Base-by-base conservation (phyloP, 2,329 filamentous ascomycete species). In the Tolypocladium amazonense region DNA sequence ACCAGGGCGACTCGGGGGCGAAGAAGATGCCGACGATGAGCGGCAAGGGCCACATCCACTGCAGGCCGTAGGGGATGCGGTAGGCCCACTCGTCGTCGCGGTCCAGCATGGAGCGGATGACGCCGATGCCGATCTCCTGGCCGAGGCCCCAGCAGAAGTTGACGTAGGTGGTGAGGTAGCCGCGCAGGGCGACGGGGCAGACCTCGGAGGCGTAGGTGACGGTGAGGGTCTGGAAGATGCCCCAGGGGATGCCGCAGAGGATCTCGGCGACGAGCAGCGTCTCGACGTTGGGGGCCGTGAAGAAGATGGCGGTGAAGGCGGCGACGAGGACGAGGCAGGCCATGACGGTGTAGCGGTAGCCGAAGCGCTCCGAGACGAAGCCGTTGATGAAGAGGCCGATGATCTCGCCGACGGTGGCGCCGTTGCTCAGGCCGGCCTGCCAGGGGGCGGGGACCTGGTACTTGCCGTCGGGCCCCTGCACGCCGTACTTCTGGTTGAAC, bases 141-240 rank as follows among this genome's bases (percentile, higher is more conserved):
- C 88, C 88, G n/a, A 90, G 75, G 39, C 86, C 88, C 87, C 87
- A 90, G 78, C 88, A 90, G 67, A 88, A 86, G 75, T 89, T 89
- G 73, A 89, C 84, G 63, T 89, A 90, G 8, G 87, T 89, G 1
- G 87, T 90, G 63, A 88, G 73, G 68, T 88, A 88, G 58, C 87
- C 87, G 62, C 88, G 83, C 58, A 91, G 79, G 54, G 86, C 84
- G 8, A 90, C 81, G 3, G 88, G 88, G 68, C 87, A 89, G 61
- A 90, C 87, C 68, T 90, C 87, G 59, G 84, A 85, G 37, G 86
- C 87, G 66, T 89, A 89, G 1, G 86, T 85, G 62, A 85, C 81
- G 63, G 81, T 82, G 43, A 85, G 72, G 37, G 78, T 77, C 68
- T 84, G 81, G 71, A 86, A 82, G 59, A 83, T 79, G n/a, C 80